Evolutionary conservation across 805 yeast genomes (phyloP).

Genomic region (Metschnikowia vanudenii): DNA sequence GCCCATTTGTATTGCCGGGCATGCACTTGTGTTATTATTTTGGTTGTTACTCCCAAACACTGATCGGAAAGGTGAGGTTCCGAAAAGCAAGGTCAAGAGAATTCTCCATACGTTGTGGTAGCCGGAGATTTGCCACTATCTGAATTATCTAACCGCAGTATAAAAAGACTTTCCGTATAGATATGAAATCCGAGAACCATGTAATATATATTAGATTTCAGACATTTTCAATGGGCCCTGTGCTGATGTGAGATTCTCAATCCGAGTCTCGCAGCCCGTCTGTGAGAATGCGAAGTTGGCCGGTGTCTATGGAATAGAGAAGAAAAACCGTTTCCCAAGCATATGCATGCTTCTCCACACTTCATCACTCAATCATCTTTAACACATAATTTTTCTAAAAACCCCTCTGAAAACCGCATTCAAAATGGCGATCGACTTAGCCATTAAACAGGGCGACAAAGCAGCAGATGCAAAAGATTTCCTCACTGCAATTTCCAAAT

Average conservation of each 20-base stretch:
- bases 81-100: conserved; percentile 1
- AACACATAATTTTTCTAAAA: too few species aligned
- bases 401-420: too few species aligned
- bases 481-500: conserved; percentile 42
- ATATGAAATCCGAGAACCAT: too few species aligned
- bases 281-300: too few species aligned
- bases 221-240: too few species aligned
- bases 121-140: too few species aligned
- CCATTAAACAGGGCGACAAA: conserved; percentile 35
- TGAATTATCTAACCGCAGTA: too few species aligned
- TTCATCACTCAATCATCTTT: not conserved
- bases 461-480: conserved; percentile 35
- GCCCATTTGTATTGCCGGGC: conserved; percentile 23
- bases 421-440: conserved; percentile 38
- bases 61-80: conserved; percentile 9
- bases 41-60: conserved; percentile 22
- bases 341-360: conserved; percentile 1
- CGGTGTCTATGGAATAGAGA: not conserved
- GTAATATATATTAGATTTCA: too few species aligned
- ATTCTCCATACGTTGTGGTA: conserved; percentile 8
- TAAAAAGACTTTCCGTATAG: too few species aligned
- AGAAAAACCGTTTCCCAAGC: not conserved
- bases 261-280: too few species aligned
- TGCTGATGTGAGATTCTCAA: too few species aligned
- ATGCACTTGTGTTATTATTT: conserved; percentile 16